Percentiles rank a stretch among this genome's conserved stretches.
Evolutionary conservation across 2,329 filamentous ascomycete species (phyloP).

Genomic region (Claviceps humidiphila): DNA sequence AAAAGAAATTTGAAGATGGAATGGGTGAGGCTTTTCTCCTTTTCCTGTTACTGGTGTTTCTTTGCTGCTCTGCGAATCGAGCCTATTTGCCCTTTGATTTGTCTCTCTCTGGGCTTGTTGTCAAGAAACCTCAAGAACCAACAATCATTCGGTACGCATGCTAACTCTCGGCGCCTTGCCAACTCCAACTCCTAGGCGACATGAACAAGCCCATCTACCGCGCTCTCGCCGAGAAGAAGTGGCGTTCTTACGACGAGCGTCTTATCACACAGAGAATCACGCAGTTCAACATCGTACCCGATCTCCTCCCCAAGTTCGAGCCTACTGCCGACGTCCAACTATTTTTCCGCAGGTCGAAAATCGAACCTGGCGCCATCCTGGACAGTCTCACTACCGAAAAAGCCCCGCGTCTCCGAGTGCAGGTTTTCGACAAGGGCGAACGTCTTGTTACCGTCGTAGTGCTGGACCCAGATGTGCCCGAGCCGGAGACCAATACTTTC

Average conservation of each 20-base stretch:
- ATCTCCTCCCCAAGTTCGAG: conserved; percentile 70
- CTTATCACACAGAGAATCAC: conserved; percentile 73
- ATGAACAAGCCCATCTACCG: conserved; percentile 97
- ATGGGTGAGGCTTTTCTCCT: conserved; percentile 45
- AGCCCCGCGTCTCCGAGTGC: conserved; percentile 64
- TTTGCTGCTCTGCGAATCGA: neutral
- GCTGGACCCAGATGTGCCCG: conserved; percentile 81
- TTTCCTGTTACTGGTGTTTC: neutral
- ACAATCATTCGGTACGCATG: neutral
- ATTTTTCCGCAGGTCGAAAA: conserved; percentile 57
- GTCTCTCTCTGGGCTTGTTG: neutral
- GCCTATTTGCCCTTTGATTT: neutral
- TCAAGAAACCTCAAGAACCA: no score
- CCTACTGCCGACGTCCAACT: conserved; percentile 70
- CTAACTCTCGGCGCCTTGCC: neutral
- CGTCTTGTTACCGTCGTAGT: conserved; percentile 76
- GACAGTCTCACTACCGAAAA: conserved; percentile 60
- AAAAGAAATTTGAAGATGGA: conserved; percentile 88
- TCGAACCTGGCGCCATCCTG: conserved; percentile 68
- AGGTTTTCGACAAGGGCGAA: conserved; percentile 70
- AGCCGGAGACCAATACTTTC: conserved; percentile 62
- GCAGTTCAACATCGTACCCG: conserved; percentile 78
- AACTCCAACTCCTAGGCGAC: conserved; percentile 46
- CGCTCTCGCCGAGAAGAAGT: conserved; percentile 73
- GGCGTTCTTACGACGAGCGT: conserved; percentile 69